Evolutionary conservation across 2,329 filamentous ascomycete species (phyloP).

Genomic region (Didymella keratinophila): DNA sequence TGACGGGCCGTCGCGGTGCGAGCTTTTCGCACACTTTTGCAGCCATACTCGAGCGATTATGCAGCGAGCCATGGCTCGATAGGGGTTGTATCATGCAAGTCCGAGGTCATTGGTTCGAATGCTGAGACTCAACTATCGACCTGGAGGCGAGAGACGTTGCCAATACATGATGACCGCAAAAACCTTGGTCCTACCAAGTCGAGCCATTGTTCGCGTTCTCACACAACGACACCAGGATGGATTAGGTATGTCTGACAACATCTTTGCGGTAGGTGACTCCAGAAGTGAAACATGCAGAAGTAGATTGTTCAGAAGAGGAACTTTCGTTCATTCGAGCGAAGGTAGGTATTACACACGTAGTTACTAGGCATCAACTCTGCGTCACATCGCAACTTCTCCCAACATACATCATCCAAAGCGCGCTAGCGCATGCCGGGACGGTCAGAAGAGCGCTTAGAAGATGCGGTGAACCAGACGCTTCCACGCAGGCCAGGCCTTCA

Average conservation of each 20-base stretch:
- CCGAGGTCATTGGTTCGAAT: no score
- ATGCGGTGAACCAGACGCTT: slow-evolving; percentile 37
- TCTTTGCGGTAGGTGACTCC: not conserved
- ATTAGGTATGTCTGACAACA: not conserved
- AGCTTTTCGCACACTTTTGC: no score
- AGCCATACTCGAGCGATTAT: no score
- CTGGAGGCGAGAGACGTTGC: no score
- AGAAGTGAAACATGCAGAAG: not conserved
- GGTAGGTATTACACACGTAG: slow-evolving; percentile 14
- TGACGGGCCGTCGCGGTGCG: no score
- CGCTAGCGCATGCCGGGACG: not conserved
- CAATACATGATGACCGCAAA: no score
- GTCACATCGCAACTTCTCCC: not conserved
- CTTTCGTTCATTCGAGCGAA: slow-evolving; percentile 11
- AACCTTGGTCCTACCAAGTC: no score
- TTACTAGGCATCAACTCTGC: slow-evolving; percentile 15
- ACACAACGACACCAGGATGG: no score
- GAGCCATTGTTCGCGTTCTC: no score
- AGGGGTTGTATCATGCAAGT: no score
- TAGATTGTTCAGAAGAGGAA: not conserved
- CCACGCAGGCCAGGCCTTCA: slow-evolving; percentile 63
- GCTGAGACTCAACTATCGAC: no score
- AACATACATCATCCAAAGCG: not conserved
- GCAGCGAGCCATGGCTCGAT: no score
- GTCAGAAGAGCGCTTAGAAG: slow-evolving; percentile 31